Conservation (phyloP, 2,329 filamentous ascomycete genomes). For the Davidsoniella virescens region DNA sequence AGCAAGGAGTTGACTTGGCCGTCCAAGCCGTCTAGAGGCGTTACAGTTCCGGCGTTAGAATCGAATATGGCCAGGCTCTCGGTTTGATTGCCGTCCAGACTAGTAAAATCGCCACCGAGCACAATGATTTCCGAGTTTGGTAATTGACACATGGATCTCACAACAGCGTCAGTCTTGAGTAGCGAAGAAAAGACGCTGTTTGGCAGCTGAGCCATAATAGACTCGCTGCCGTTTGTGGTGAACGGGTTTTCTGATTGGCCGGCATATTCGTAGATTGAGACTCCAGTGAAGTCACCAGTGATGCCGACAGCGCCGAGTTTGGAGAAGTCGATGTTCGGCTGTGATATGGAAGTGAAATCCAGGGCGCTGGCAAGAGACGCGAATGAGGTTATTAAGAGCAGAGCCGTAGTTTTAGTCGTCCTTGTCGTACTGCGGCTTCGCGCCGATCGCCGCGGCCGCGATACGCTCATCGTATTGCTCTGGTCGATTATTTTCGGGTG, state of each 20-base stretch:
- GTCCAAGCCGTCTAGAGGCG: slow-evolving; percentile 60
- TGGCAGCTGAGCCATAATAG: slow-evolving; percentile 65
- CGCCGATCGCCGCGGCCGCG: slow-evolving; percentile 10
- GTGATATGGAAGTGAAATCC: slow-evolving; percentile 44
- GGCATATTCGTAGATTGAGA: slow-evolving; percentile 76
- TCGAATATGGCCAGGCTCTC: slow-evolving; percentile 71
- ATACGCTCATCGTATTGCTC: slow-evolving; percentile 9
- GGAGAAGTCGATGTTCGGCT: slow-evolving; percentile 60
- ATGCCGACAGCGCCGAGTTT: slow-evolving; percentile 70
- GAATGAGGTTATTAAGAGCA: slow-evolving; percentile 11
- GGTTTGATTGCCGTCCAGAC: slow-evolving; percentile 59
- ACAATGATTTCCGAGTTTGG: slow-evolving; percentile 56
- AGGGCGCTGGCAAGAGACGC: slow-evolving; percentile 25
- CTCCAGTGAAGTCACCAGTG: slow-evolving; percentile 75
- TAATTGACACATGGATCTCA: slow-evolving; percentile 67
- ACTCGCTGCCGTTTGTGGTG: slow-evolving; percentile 61
- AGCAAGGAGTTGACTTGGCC: slow-evolving; percentile 70
- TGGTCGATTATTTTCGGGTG: not conserved
- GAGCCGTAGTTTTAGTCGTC: slow-evolving; percentile 4
- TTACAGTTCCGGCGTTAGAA: slow-evolving; percentile 51
- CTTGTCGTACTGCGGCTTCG: slow-evolving; percentile 2
- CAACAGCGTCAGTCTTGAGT: slow-evolving; percentile 64
- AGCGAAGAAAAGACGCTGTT: slow-evolving; percentile 69
- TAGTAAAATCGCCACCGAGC: slow-evolving; percentile 91
- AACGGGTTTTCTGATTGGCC: slow-evolving; percentile 57